Conservation (phyloP, 345 rosid species). For the Combretum micranthum region DNA sequence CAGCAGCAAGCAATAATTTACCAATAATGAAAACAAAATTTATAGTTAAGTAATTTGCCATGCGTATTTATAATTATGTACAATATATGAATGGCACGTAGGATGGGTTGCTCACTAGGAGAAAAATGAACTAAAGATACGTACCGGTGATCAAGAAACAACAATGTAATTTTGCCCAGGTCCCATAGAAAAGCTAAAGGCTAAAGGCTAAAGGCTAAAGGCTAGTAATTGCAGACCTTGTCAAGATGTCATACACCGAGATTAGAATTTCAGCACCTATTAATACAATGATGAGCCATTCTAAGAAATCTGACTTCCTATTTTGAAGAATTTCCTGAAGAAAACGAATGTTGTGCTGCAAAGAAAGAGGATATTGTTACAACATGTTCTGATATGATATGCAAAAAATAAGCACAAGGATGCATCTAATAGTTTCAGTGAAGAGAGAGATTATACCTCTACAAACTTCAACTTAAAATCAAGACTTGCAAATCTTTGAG, state of each 20-base stretch:
- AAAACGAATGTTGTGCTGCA: slow-evolving; percentile 90
- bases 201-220: slow-evolving; percentile 8
- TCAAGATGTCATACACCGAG: slow-evolving; percentile 49
- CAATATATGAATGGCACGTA: no score
- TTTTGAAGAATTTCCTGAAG: slow-evolving; percentile 96
- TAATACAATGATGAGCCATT: slow-evolving; percentile 89
- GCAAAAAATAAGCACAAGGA: not conserved
- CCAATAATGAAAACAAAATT: no score
- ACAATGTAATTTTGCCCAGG: no score
- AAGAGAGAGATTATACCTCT: slow-evolving; percentile 40
- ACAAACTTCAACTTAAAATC: slow-evolving; percentile 92
- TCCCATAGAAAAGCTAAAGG: not conserved
- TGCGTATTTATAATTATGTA: no score
- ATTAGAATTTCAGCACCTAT: slow-evolving; percentile 73
- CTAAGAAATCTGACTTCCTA: slow-evolving; percentile 87
- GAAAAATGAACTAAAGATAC: no score
- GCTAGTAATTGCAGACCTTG: slow-evolving; percentile 6
- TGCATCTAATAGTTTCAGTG: not conserved
- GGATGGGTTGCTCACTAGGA: no score
- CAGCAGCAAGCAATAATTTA: no score
- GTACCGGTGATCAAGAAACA: no score
- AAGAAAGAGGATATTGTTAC: not conserved
- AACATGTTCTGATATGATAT: not conserved
- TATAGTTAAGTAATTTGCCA: no score
- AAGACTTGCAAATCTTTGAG: slow-evolving; percentile 88